phyloP scores from a whole-genome alignment of 73 alveolate species.

The Tetrahymena thermophila region DNA sequence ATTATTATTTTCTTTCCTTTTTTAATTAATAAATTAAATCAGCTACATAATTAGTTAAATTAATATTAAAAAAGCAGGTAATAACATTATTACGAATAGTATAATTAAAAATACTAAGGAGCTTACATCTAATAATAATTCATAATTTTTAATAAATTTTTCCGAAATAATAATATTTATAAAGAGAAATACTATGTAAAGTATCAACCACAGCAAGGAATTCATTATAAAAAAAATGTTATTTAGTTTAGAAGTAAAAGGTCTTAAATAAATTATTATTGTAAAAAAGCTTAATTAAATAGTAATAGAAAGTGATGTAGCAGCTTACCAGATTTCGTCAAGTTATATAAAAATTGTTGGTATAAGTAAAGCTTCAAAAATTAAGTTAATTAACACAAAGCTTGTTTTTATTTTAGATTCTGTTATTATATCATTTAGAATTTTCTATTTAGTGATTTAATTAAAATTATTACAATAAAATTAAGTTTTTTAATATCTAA shows the following conservation, averaged over 20 bases:
- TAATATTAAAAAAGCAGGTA: background rate
- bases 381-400: too few relatives aligned
- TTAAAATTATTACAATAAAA: too few relatives aligned
- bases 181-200: background rate
- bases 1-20: too few relatives aligned
- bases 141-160: background rate
- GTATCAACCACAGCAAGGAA: background rate
- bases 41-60: too few relatives aligned
- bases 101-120: background rate
- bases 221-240: too few relatives aligned
- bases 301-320: background rate
- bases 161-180: too few relatives aligned
- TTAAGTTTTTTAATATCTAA: too few relatives aligned
- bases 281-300: background rate
- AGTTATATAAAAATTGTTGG: background rate
- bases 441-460: too few relatives aligned
- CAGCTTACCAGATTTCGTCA: background rate
- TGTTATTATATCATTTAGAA: background rate
- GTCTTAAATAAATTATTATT: too few relatives aligned
- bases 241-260: background rate
- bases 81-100: too few relatives aligned
- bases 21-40: too few relatives aligned
- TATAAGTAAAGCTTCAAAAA: background rate
- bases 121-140: background rate
- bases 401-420: background rate